Percentiles rank a stretch among this genome's conserved stretches.
Evolutionary conservation across 495 filamentous ascomycete species (phyloP).

Genomic region (Aspergillus carlsbadensis): DNA sequence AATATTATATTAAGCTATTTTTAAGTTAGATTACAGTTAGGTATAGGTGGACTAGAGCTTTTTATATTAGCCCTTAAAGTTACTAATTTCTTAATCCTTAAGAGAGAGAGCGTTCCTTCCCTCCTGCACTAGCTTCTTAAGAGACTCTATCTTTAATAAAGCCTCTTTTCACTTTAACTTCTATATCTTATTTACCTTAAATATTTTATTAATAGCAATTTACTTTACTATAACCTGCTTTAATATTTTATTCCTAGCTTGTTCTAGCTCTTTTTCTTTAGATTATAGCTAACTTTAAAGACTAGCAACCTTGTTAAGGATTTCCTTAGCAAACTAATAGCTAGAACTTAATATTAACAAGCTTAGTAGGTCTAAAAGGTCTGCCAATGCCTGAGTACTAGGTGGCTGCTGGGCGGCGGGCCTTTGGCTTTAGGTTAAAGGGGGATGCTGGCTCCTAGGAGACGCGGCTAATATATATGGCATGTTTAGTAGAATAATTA

Average conservation of each 20-base stretch:
- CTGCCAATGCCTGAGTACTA: not conserved
- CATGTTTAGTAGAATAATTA: not conserved
- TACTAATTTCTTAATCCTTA: slow-evolving; percentile 6
- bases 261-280: slow-evolving; percentile 7
- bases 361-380: not conserved
- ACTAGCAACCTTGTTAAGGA: not conserved
- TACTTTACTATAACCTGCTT: not conserved
- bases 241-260: not conserved
- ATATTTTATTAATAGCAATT: slow-evolving; percentile 3
- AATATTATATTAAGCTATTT: slow-evolving; percentile 13
- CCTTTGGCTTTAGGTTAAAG: not conserved
- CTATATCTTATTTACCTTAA: not conserved
- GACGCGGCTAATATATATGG: not conserved
- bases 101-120: not conserved
- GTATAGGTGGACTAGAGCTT: not conserved
- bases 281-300: not conserved
- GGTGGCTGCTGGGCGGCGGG: not conserved
- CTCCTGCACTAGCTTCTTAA: not conserved
- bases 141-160: not conserved
- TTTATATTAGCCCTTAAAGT: slow-evolving; percentile 9
- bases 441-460: not conserved
- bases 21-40: slow-evolving; percentile 9
- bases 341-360: not conserved
- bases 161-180: not conserved
- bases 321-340: not conserved